Conservation (phyloP, 1,139 yeast genomes). For the Hyphopichia pseudoburtonii region DNA sequence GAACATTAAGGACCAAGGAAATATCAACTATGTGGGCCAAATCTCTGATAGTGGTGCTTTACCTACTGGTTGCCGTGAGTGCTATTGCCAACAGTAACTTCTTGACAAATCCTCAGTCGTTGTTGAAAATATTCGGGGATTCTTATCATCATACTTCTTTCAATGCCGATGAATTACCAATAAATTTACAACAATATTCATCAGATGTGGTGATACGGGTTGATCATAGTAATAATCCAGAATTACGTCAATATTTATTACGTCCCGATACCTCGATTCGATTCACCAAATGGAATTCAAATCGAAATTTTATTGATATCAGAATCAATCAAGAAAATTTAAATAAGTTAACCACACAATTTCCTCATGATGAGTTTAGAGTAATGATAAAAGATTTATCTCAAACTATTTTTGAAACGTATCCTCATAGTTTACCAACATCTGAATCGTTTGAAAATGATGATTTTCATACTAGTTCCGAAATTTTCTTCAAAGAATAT, state of each 20-base stretch:
- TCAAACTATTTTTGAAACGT: conserved; percentile 55
- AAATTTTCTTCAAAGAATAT: conserved; percentile 67
- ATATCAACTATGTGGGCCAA: no score
- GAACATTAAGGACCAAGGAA: no score
- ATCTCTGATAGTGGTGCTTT: no score
- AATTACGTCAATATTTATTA: conserved; percentile 21
- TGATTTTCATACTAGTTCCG: conserved; percentile 20
- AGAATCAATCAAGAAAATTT: conserved; percentile 29
- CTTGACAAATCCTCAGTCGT: no score
- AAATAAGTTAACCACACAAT: conserved; percentile 18
- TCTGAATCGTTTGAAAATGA: conserved; percentile 1
- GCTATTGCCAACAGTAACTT: no score
- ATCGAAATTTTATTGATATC: conserved; percentile 29
- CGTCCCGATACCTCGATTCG: conserved; percentile 9
- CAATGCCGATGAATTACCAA: conserved; percentile 33
- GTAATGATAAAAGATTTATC: conserved; percentile 58
- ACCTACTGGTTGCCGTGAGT: no score
- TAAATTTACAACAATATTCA: conserved; percentile 50
- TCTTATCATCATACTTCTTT: conserved; percentile 30
- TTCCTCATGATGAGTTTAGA: conserved; percentile 20
- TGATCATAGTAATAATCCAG: conserved; percentile 15
- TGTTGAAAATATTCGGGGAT: no score
- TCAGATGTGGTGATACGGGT: conserved; percentile 54
- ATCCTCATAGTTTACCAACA: conserved; percentile 36
- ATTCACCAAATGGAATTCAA: conserved; percentile 33